A percentile compares a stretch with the other conserved stretches of the same genome.
Conservation (phyloP, 2,329 filamentous ascomycete genomes). For the Akanthomyces uredinophilus region DNA sequence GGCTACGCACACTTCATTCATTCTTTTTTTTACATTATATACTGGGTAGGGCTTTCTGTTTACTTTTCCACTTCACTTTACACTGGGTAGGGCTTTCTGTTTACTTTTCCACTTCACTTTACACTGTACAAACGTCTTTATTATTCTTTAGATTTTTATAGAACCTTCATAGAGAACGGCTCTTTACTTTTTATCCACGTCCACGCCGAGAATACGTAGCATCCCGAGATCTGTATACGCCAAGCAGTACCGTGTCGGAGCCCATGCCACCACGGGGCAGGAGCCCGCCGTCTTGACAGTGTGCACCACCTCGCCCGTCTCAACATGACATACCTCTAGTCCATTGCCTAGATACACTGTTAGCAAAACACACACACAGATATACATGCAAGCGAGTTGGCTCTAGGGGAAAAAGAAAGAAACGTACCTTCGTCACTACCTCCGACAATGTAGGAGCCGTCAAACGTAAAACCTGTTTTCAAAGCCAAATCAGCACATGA, state of each 20-base stretch:
- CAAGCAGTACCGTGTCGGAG: slow-evolving; percentile 67
- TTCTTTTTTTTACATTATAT: background rate
- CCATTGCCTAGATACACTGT: slow-evolving; percentile 44
- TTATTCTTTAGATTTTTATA: background rate
- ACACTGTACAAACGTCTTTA: background rate
- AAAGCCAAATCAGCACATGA: too few relatives aligned
- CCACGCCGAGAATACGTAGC: slow-evolving; percentile 63
- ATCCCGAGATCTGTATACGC: slow-evolving; percentile 67
- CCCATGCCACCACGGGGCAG: slow-evolving; percentile 67
- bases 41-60: background rate
- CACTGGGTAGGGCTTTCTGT: too few relatives aligned
- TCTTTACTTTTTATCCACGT: slow-evolving; percentile 37
- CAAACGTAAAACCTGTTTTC: slow-evolving; percentile 64
- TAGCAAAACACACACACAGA: background rate
- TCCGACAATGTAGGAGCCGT: slow-evolving; percentile 68
- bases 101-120: background rate
- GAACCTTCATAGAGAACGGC: too few relatives aligned
- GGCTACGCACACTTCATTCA: background rate
- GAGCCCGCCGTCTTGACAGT: slow-evolving; percentile 63
- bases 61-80: background rate
- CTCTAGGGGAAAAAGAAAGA: background rate
- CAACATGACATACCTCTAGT: slow-evolving; percentile 65
- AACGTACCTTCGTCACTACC: slow-evolving; percentile 65
- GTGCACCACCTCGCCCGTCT: slow-evolving; percentile 68
- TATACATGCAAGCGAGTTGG: background rate